Base-by-base conservation (phyloP, 441 rosid genomes). In the Hura crepitans region DNA sequence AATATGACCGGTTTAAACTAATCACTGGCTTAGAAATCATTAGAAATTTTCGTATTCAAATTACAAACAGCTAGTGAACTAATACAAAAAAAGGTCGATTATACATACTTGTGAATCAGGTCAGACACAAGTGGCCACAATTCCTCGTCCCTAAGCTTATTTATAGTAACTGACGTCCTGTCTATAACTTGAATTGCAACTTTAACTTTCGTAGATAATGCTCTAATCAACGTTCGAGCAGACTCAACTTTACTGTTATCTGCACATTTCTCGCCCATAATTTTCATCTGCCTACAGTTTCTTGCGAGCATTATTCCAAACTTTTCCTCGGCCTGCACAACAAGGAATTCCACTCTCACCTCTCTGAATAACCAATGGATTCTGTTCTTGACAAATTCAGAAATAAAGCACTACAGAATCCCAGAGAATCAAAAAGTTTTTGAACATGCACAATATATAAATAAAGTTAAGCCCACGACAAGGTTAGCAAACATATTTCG, bases 161-260 rank as follows among this genome's bases (percentile, higher is more conserved):
- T 92, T 68, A 92, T 87, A 0, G 83, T 85, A 15, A 82, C 75
- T 0, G 96, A 86, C 62, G 88, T 87, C 77, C 81, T 94, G 75
- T 94, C 92, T 15, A 94, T 93, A 45, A 89, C 86, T 54, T 94
- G 91, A 82, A 94, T 87, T 54, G 97, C 84, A 79, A 94, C 89
- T 73, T 84, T 84, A 60, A 90, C 87, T 70, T 90, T 92, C 8
- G 89, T 86, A 3, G 96, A 85, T 66, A 94, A 77, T 63, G 65
- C 78, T 75, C 87, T 81, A 49, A 92, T 77, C 42, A 63, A 15
- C 27, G 61, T 69, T 51, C 85, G 71, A 2, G 89, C 78, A 47
- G 82, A 35, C 68, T 87, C 89, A 1, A 83, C 75, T 84, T 90
- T 87, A 45, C 45, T 77, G 51, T 83, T 60, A 54, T 90, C 91